These are phyloP conservation scores for Thraustochytrium sp. DNA, from an alignment of 352 stramenopile genomes.

Conservation along the genomic window DNA sequence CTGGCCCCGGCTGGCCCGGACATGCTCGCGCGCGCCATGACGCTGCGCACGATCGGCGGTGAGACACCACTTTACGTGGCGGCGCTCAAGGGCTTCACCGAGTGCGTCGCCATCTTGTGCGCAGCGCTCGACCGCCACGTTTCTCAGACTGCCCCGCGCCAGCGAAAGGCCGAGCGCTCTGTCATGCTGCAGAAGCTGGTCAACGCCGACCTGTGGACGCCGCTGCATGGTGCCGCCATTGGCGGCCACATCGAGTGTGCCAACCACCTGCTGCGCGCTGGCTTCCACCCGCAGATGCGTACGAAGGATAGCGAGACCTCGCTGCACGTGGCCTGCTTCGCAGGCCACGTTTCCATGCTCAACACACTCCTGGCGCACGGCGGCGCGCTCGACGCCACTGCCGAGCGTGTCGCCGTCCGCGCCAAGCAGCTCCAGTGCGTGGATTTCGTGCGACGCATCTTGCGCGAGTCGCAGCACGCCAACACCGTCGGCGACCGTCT, in stretches of 20 bases:
- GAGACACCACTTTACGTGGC: constrained; percentile 28
- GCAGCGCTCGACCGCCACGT: not conserved
- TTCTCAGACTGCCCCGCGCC: not conserved
- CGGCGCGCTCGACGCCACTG: not conserved
- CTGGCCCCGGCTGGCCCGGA: not conserved
- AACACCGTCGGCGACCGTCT: not conserved
- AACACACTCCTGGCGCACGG: not conserved
- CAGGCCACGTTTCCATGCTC: constrained; percentile 11
- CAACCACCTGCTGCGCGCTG: not conserved
- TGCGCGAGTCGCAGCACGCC: not conserved
- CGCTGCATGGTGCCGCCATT: constrained; percentile 10
- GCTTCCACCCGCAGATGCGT: not conserved
- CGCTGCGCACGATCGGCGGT: not conserved
- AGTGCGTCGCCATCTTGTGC: constrained; percentile 20
- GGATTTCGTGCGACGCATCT: not conserved
- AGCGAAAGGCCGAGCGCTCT: not conserved
- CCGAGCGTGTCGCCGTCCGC: not conserved
- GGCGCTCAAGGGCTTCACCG: not conserved
- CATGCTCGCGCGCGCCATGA: not conserved
- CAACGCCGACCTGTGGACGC: constrained; percentile 9
- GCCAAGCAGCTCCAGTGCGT: not conserved
- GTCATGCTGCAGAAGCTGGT: not conserved
- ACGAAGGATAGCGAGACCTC: constrained; percentile 21
- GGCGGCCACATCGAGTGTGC: constrained; percentile 24
- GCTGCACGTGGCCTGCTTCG: constrained; percentile 3